Percentiles rank a stretch among this genome's conserved stretches.
These are phyloP conservation scores for Paradendryphiella salina DNA, from an alignment of 2,329 filamentous ascomycete genomes.

Conservation along the genomic window DNA sequence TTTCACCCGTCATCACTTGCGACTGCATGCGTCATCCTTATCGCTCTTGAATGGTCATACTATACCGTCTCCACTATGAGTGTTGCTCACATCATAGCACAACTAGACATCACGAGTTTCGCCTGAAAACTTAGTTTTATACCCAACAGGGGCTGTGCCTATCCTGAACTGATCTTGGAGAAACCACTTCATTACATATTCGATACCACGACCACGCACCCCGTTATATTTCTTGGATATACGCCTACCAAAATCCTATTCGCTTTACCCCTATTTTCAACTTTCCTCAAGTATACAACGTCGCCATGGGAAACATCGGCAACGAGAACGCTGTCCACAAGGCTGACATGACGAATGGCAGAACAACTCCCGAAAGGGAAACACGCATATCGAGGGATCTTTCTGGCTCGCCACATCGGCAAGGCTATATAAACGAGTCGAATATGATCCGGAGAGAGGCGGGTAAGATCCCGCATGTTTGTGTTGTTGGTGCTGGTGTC, in stretches of 20 bases:
- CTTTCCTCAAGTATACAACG: background rate
- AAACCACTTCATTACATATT: background rate
- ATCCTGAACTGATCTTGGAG: background rate
- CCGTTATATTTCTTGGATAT: too few relatives aligned
- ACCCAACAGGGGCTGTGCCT: background rate
- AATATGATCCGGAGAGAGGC: conserved; percentile 39
- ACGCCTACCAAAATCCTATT: too few relatives aligned
- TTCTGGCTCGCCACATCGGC: conserved; percentile 35
- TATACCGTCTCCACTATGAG: background rate
- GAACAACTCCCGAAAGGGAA: conserved; percentile 17
- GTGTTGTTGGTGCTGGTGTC: conserved; percentile 71
- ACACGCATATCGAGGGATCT: conserved; percentile 44
- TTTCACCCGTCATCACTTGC: background rate
- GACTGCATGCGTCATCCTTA: background rate
- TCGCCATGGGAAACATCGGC: conserved; percentile 26
- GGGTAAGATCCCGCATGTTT: conserved; percentile 58
- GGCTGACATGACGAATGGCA: conserved; percentile 34
- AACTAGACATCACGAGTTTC: background rate
- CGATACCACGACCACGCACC: too few relatives aligned
- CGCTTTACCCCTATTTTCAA: background rate
- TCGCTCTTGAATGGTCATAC: background rate
- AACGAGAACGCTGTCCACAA: conserved; percentile 34
- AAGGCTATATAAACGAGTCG: conserved; percentile 22
- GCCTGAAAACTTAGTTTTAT: background rate
- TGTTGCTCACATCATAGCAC: background rate